Percentiles rank a stretch among this genome's conserved stretches.
Conservation (phyloP, 2,329 filamentous ascomycete species). For the Nigrospora sphaerica region DNA sequence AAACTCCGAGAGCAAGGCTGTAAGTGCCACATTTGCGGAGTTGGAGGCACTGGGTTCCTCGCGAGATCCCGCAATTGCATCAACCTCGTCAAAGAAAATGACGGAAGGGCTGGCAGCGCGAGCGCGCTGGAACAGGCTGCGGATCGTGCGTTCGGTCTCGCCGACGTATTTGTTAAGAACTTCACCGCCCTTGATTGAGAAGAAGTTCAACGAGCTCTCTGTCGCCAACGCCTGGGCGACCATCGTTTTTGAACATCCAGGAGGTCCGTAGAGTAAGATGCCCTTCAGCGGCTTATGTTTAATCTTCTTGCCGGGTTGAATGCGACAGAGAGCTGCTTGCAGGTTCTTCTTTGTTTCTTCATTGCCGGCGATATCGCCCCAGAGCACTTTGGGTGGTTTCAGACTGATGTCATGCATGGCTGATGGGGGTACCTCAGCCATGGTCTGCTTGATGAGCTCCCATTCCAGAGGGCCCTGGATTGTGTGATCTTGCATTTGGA, state of each 20-base stretch:
- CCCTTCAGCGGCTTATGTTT: conserved; percentile 62
- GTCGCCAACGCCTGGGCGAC: conserved; percentile 87
- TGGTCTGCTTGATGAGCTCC: conserved; percentile 41
- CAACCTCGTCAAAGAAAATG: conserved; percentile 96
- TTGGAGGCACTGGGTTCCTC: conserved; percentile 41
- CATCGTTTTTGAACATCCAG: conserved; percentile 91
- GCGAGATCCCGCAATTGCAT: conserved; percentile 64
- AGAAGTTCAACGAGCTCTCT: conserved; percentile 86
- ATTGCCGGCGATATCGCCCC: conserved; percentile 85
- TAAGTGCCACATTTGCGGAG: conserved; percentile 50
- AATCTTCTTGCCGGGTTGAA: conserved; percentile 25
- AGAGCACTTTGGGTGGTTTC: conserved; percentile 78
- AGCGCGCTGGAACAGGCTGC: conserved; percentile 80
- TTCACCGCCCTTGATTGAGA: conserved; percentile 89
- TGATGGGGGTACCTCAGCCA: conserved; percentile 44
- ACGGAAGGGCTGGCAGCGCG: conserved; percentile 82
- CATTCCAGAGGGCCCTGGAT: conserved; percentile 14
- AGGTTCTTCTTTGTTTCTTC: conserved; percentile 62
- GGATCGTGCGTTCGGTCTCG: conserved; percentile 80
- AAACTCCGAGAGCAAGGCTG: conserved; percentile 89
- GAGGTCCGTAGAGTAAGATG: conserved; percentile 83
- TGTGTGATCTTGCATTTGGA: conserved; percentile 9
- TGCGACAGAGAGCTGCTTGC: conserved; percentile 36
- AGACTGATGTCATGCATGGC: conserved; percentile 87
- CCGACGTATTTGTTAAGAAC: conserved; percentile 96